Base-by-base conservation (phyloP, 495 filamentous ascomycete species). In the Penicillium lagena region DNA sequence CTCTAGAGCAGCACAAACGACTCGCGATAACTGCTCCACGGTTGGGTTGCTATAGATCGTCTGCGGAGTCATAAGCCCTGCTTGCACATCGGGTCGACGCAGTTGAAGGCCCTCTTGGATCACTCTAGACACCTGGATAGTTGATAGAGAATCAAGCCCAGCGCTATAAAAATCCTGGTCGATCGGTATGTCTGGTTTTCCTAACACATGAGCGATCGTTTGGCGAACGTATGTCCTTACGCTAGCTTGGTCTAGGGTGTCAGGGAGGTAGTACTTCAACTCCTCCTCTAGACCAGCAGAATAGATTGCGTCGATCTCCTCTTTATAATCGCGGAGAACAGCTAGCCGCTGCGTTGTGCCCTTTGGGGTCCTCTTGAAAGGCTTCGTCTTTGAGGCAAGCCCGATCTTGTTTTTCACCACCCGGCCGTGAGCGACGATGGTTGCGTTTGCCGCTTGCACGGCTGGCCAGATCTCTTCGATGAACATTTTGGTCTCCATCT, bases 381-480 rank as follows among this genome's bases (percentile, higher is more conserved):
- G 75, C 43, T 73, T 80, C 7, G 63, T 51, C 0, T 61, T 62
- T 7, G 57, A 53, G 6, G 72, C 46, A 17, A 83, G 39, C 8
- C 29, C 40, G 35, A 56, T 11, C 9, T 33, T 37, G 9, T 28
- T 35, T 27, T 44, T 49, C 31, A 46, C 40, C 9, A 56, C 7
- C 29, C 49, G 39, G 1, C 31, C 53, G 28, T 52, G 43, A 2
- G 14, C 40, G 9, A 46, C 52, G 10, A 32, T 41, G 7, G 39
- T 13, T 12, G 12, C 41, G 10, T 59, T 52, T 6, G 52, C 45
- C 10, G 55, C 35, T 12, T 52, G 62, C 35, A 80, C 75, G 60
- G 65, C 14, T 52, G 66, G 40, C 81, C 60, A 34, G 50, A 51
- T 81, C 53, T 81, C 73, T 17, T 78, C 80, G 55, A 76, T 80